Conservation (phyloP, 108 stramenopile genomes). For the Skeletonema costatum region DNA sequence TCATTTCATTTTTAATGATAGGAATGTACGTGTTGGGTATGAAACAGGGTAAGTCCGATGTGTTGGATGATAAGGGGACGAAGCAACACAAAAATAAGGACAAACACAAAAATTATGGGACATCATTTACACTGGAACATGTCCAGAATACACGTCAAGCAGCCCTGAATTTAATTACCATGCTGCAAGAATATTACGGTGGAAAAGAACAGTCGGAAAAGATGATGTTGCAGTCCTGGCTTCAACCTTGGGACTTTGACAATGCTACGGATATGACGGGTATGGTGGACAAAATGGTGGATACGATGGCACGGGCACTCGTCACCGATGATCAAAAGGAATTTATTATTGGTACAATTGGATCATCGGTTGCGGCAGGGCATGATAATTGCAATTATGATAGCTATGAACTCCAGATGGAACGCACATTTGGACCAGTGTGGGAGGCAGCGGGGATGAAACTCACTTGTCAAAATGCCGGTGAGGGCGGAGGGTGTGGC, state of each 20-base stretch:
- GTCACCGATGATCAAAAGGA: slow-evolving; percentile 44
- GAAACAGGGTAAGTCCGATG: slow-evolving; percentile 10
- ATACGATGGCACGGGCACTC: slow-evolving; percentile 44
- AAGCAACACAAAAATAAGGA: not conserved
- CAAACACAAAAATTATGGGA: not conserved
- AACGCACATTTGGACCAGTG: slow-evolving; percentile 34
- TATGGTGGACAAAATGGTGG: slow-evolving; percentile 3
- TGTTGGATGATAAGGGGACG: not conserved
- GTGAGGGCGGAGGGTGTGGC: slow-evolving; percentile 53
- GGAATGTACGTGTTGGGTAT: slow-evolving; percentile 19
- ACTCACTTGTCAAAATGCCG: slow-evolving; percentile 42
- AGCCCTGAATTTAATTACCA: slow-evolving; percentile 14
- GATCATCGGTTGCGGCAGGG: slow-evolving; percentile 47
- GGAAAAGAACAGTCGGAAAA: slow-evolving; percentile 13
- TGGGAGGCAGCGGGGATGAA: slow-evolving; percentile 58
- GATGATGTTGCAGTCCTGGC: slow-evolving; percentile 43
- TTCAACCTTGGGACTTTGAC: slow-evolving; percentile 41
- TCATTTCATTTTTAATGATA: not conserved
- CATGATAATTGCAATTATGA: slow-evolving; percentile 57
- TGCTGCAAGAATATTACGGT: slow-evolving; percentile 39
- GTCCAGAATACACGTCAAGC: slow-evolving; percentile 27
- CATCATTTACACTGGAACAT: slow-evolving; percentile 19
- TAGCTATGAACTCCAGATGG: slow-evolving; percentile 43
- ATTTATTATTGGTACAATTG: slow-evolving; percentile 52
- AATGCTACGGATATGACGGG: not conserved